Evolutionary conservation across 1,284 basidiomycete genomes (phyloP), one percentile per base, ranked within the genome.

Genomic region (Mycena citricolor): DNA sequence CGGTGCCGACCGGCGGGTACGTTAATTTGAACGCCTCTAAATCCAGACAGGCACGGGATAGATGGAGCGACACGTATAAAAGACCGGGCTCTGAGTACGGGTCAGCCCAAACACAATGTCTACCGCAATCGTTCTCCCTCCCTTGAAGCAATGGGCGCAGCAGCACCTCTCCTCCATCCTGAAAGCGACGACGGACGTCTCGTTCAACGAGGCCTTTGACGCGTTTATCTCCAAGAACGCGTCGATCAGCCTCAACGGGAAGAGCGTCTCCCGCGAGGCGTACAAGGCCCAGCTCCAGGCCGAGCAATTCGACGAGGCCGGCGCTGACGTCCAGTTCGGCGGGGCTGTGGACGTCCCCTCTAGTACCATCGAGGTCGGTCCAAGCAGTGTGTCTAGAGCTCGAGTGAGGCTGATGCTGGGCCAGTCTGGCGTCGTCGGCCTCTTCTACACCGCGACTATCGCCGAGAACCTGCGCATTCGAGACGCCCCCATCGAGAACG

Each of bases 161-260:
- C 41, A 48, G 25, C 54, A 44, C 23, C 39, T 62, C 21, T 42
- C 51, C 8, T 41, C 57, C 10, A 48, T 62, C 35, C 48, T 61
- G 51, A 49, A 55, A 25, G 59, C 60, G 8, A 56, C 52, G 11
- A 56, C 48, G 1, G 13, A 46, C 14, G 40, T 39, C 14, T 51
- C 36, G 5, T 60, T 61, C 40, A 44, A 56, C 47, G 23, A 41
- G 5, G 59, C 60, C 10, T 61, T 62, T 42, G 56, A 62, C 26
- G 40, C 25, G 11, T 60, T 60, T 49, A n/a, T 65, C 13, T 51
- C 60, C 8, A 53, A 57, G 44, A 30, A 60, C 36, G 59, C 51
- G 12, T 51, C 39, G 8, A 52, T 67, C 39, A 60, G 55, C 1
- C 49, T 65, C 26, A 67, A 67, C 42, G 64, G 63, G 13, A 55